phyloP scores from a whole-genome alignment of 306 rosid genomes.

The Lotus japonicus region DNA sequence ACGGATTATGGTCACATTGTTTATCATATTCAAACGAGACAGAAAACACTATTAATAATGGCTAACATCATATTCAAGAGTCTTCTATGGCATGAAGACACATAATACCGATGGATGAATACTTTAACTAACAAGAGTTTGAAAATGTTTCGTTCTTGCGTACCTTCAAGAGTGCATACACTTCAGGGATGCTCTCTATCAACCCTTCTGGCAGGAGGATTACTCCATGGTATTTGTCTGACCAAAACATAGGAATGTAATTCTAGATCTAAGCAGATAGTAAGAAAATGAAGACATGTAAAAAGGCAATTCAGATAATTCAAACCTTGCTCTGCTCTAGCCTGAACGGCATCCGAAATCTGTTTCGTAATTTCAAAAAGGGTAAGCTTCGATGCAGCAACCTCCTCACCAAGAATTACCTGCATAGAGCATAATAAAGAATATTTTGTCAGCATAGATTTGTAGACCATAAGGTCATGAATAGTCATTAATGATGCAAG shows the following conservation, averaged over 20 bases:
- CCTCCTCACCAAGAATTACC: slow-evolving; percentile 98
- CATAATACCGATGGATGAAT: not conserved
- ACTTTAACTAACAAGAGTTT: not conserved
- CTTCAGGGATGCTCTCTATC: slow-evolving; percentile 98
- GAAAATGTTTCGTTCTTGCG: not conserved
- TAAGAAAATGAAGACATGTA: not conserved
- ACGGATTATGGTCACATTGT: not conserved
- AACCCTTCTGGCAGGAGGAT: slow-evolving; percentile 94
- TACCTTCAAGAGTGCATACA: slow-evolving; percentile 93
- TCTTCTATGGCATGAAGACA: not conserved
- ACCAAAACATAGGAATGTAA: slow-evolving; percentile 20
- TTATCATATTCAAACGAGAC: not conserved
- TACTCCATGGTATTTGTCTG: slow-evolving; percentile 95
- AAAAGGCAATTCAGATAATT: slow-evolving; percentile 15
- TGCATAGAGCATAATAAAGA: slow-evolving; percentile 24
- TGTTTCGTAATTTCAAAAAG: slow-evolving; percentile 78
- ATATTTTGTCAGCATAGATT: not conserved
- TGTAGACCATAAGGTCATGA: not conserved
- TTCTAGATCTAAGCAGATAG: not conserved
- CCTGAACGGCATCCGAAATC: slow-evolving; percentile 87
- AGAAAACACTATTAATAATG: not conserved
- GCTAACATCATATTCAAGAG: slow-evolving; percentile 12
- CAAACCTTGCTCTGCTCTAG: slow-evolving; percentile 87
- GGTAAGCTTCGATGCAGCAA: slow-evolving; percentile 92
- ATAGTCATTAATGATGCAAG: not conserved